A percentile compares a stretch with the other conserved stretches of the same genome.
phyloP scores from a whole-genome alignment of 2,329 filamentous ascomycete species.

The Verticillium nubilum region DNA sequence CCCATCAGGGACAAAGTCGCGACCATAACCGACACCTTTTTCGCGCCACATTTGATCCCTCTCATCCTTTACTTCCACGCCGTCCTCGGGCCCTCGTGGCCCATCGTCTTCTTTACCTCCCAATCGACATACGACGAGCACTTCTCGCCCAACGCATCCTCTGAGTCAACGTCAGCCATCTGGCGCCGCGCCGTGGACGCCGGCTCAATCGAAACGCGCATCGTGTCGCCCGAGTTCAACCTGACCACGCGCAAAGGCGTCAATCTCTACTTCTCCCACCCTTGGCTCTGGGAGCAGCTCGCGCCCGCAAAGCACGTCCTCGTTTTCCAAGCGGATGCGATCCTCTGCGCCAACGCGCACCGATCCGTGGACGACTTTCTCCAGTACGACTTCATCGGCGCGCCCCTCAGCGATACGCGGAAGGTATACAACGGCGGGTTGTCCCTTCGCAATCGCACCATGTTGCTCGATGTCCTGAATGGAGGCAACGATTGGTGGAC shows the following conservation, averaged over 20 bases:
- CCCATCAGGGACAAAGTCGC: constrained; percentile 18
- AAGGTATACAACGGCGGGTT: constrained; percentile 26
- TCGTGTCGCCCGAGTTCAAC: background rate
- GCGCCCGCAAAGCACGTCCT: constrained; percentile 25
- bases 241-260: background rate
- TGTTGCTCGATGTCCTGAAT: constrained; percentile 14
- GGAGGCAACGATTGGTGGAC: background rate
- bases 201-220: background rate
- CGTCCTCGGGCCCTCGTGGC: constrained; percentile 36
- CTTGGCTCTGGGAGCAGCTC: constrained; percentile 31
- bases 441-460: constrained; percentile 22
- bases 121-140: constrained; percentile 16
- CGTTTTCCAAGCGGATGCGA: constrained; percentile 32
- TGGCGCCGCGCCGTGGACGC: constrained; percentile 13
- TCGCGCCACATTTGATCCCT: constrained; percentile 19
- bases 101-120: constrained; percentile 36
- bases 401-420: constrained; percentile 2
- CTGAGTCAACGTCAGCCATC: constrained; percentile 29
- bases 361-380: constrained; percentile 27
- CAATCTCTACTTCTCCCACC: constrained; percentile 16
- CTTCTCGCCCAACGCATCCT: constrained; percentile 22
- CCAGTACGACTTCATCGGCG: constrained; percentile 27
- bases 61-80: constrained; percentile 31
- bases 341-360: constrained; percentile 25
- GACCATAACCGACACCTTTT: constrained; percentile 27